Conservation (phyloP, 352 stramenopile genomes). For the Phytophthora citricola region DNA sequence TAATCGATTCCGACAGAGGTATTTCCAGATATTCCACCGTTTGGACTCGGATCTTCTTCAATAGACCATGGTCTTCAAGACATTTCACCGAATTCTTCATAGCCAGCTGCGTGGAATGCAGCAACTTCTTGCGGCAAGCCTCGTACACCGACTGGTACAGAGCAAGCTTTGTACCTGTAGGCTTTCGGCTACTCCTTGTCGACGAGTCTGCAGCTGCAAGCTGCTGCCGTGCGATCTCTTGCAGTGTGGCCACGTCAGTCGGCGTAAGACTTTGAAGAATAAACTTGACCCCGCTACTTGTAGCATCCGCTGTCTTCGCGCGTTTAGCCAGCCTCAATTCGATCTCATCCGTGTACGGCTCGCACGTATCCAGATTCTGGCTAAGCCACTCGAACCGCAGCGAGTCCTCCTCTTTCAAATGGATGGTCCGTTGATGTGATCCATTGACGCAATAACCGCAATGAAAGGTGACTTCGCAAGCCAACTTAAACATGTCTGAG, state of each 20-base stretch:
- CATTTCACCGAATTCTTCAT: conserved; percentile 75
- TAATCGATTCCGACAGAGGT: conserved; percentile 47
- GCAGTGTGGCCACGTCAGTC: conserved; percentile 58
- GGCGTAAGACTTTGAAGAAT: conserved; percentile 73
- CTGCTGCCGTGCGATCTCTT: conserved; percentile 52
- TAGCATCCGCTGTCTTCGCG: conserved; percentile 38
- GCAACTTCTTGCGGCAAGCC: conserved; percentile 55
- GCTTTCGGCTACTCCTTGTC: conserved; percentile 15
- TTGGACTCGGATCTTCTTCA: conserved; percentile 45
- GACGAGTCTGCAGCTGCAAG: conserved; percentile 21
- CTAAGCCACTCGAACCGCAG: conserved; percentile 62
- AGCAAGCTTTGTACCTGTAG: conserved; percentile 24
- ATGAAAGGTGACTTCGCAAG: conserved; percentile 51
- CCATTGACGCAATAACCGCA: conserved; percentile 54
- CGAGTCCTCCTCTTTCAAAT: conserved; percentile 63
- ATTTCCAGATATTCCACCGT: conserved; percentile 59
- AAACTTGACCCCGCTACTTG: conserved; percentile 58
- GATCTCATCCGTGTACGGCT: conserved; percentile 58
- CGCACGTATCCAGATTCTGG: conserved; percentile 49
- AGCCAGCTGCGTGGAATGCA: conserved; percentile 55
- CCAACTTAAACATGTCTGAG: conserved; percentile 61
- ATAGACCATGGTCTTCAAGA: conserved; percentile 63
- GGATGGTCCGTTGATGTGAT: conserved; percentile 61
- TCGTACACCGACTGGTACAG: conserved; percentile 61
- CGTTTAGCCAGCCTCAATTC: conserved; percentile 40